Conservation (phyloP, 139 green algal genomes). For the Closterium sp. region DNA sequence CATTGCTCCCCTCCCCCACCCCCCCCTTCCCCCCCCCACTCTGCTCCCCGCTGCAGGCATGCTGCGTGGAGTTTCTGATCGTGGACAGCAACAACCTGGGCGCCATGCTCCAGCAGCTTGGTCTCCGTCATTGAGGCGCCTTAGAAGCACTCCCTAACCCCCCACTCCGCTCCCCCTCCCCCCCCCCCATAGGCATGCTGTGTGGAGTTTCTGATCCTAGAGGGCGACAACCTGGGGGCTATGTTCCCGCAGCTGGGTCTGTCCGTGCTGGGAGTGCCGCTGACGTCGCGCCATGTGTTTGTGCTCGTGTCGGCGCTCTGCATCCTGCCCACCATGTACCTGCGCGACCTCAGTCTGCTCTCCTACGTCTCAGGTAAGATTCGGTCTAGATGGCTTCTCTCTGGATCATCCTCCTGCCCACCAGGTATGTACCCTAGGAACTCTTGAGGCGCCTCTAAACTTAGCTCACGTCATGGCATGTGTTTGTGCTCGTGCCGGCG, state of each 20-base stretch:
- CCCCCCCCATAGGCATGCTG: background rate
- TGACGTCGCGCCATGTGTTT: constrained; percentile 16
- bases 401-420: background rate
- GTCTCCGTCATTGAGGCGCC: background rate
- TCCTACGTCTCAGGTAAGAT: constrained; percentile 31
- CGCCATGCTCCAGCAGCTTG: constrained; percentile 2
- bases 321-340: constrained; percentile 35
- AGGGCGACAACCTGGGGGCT: constrained; percentile 24
- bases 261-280: background rate
- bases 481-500: constrained; percentile 30
- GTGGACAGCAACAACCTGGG: constrained; percentile 46
- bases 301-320: constrained; percentile 21
- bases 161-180: background rate
- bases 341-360: constrained; percentile 34
- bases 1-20: background rate
- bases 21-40: background rate
- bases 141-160: background rate
- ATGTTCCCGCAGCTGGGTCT: constrained; percentile 5
- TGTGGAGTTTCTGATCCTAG: constrained; percentile 37
- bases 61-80: constrained; percentile 42
- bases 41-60: background rate
- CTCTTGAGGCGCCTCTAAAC: too few species aligned
- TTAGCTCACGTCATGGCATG: background rate
- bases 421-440: constrained; percentile 11
- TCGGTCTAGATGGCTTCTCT: background rate